A percentile compares a stretch with the other conserved stretches of the same genome.
These are phyloP conservation scores for Leishmania tarentolae DNA, from an alignment of 208 protist species.

Conservation along the genomic window DNA sequence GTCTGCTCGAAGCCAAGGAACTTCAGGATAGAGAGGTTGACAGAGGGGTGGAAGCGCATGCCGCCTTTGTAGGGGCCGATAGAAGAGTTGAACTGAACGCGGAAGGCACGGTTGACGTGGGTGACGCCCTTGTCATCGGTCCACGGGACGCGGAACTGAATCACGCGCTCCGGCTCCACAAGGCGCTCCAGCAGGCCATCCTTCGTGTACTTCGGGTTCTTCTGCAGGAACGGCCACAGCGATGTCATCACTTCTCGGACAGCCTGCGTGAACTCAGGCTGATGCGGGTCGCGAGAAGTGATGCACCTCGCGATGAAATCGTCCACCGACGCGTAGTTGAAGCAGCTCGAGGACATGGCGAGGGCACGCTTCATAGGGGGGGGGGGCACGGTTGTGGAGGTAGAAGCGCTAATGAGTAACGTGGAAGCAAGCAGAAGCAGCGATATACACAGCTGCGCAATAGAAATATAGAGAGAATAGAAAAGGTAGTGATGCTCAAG, in stretches of 20 bases:
- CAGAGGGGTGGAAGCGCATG: constrained; percentile 80
- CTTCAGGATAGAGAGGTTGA: constrained; percentile 93
- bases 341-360: constrained; percentile 6
- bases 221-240: constrained; percentile 82
- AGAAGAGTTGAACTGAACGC: constrained; percentile 93
- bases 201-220: constrained; percentile 76
- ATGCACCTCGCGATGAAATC: constrained; percentile 65
- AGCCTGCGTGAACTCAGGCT: constrained; percentile 91
- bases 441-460: background rate
- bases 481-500: background rate
- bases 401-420: background rate
- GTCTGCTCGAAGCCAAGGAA: constrained; percentile 97
- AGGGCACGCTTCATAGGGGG: background rate
- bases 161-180: constrained; percentile 90
- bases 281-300: constrained; percentile 62
- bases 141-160: constrained; percentile 94
- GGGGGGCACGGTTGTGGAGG: background rate
- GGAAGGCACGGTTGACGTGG: constrained; percentile 91
- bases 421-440: background rate
- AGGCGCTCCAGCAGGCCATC: constrained; percentile 77
- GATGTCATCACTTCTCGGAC: constrained; percentile 88
- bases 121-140: constrained; percentile 84
- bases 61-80: constrained; percentile 96
- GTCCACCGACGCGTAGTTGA: constrained; percentile 46
- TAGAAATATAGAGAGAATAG: background rate